Evolutionary conservation across 441 rosid species (phyloP), one percentile per base, ranked within the genome.

Genomic region (Codiaeum variegatum): DNA sequence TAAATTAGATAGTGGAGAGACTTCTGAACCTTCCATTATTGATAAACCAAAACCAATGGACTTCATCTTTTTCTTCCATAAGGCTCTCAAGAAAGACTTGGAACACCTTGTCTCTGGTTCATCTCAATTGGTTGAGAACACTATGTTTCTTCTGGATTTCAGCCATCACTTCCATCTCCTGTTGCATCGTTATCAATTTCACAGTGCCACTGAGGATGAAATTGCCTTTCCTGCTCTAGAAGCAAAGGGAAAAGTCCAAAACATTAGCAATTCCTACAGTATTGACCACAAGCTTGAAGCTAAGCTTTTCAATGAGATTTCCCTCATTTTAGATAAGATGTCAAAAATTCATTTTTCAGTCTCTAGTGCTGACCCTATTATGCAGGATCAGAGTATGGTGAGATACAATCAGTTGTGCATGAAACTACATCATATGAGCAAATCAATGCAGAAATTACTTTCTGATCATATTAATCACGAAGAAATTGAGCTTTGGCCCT

Each of bases 141-240:
- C 61, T 38, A 68, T 74, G 9, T 76, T 88, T 71, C 91, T 94
- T 5, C 44, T 36, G 63, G 96, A 91, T 72, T 90, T 94, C 83
- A 75, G 77, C 51, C 78, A 79, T 69, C 84, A 83, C 15, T 94
- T 90, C 78, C 79, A 83, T 71, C 84, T 88, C 65, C 76, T 94
- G 80, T 79, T 70, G 73, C 78, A 80, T 65, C 70, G 87, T 38
- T 83, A 84, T 84, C 89, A 79, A 85, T 83, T 91, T 55, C 98
- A 91, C 59, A 86, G 89, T 42, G 86, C 84, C 73, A 85, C 91
- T 5, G 98, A 94, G 77, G 99, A 92, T 77, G 96, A 91, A 80
- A 78, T 88, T 63, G 93, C 91, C 26, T 92, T 92, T 81, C 99
- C 99, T 74, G 94, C 93, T 24, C 47, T 94, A 66, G 96, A 94